A percentile compares a stretch with the other conserved stretches of the same genome.
Conservation (phyloP, 805 yeast genomes). For the Grigorovia transvaalensis region DNA sequence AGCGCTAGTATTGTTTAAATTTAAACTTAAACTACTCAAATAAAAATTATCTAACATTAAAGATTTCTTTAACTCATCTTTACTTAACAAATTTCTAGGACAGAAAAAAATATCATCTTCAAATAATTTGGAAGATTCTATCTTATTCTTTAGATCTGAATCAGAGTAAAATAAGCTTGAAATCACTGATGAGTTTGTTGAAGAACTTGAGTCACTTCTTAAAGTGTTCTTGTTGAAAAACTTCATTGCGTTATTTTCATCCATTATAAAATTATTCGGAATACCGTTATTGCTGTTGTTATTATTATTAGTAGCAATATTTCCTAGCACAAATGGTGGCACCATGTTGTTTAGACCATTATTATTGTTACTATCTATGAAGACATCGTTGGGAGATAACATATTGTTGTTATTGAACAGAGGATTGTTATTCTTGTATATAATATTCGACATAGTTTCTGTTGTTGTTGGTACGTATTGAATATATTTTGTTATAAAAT, state of each 20-base stretch:
- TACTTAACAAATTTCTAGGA: slow-evolving; percentile 23
- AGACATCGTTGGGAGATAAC: background rate
- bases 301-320: background rate
- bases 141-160: slow-evolving; percentile 13
- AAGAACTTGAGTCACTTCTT: slow-evolving; percentile 10
- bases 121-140: slow-evolving; percentile 22
- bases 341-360: background rate
- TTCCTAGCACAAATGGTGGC: background rate
- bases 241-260: slow-evolving; percentile 3
- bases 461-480: background rate
- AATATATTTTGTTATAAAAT: background rate
- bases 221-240: slow-evolving; percentile 7
- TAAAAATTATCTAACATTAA: slow-evolving; percentile 19
- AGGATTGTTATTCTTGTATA: background rate
- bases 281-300: background rate
- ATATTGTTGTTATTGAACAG: background rate
- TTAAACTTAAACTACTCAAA: slow-evolving; percentile 4
- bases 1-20: background rate
- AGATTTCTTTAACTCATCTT: slow-evolving; percentile 19
- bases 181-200: slow-evolving; percentile 2
- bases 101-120: slow-evolving; percentile 27
- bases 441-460: background rate
- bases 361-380: background rate
- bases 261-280: background rate
- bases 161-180: background rate